These are phyloP conservation scores for Hericium rajendrae DNA, from an alignment of 768 basidiomycete genomes.

Conservation along the genomic window DNA sequence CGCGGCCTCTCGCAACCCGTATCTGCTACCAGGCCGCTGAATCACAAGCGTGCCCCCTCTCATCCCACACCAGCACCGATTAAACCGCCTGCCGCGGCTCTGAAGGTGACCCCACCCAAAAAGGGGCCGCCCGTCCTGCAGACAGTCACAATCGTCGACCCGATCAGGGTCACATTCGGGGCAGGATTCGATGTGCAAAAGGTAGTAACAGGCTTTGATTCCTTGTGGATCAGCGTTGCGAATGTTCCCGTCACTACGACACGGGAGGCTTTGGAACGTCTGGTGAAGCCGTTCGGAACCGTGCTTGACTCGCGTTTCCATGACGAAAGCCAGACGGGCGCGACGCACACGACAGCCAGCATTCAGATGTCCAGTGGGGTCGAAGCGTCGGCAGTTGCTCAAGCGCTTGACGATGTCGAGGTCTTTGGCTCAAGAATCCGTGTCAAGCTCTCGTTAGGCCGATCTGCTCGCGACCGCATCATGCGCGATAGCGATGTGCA, in stretches of 20 bases:
- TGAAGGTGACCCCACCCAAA: too few species aligned
- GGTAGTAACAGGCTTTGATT: slow-evolving; percentile 61
- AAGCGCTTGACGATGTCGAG: slow-evolving; percentile 36
- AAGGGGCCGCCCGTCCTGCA: too few species aligned
- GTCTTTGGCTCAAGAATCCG: slow-evolving; percentile 31
- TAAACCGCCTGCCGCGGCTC: too few species aligned
- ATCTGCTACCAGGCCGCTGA: too few species aligned
- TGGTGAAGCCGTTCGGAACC: slow-evolving; percentile 39
- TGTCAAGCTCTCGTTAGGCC: slow-evolving; percentile 36
- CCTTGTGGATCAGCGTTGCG: slow-evolving; percentile 45
- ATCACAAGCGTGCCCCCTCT: too few species aligned
- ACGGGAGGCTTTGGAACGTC: slow-evolving; percentile 22
- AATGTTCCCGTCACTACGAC: slow-evolving; percentile 35
- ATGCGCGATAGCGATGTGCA: slow-evolving; percentile 47
- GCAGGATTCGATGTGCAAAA: slow-evolving; percentile 52
- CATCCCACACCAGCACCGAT: too few species aligned
- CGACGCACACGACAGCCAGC: slow-evolving; percentile 22
- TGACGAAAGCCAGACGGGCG: background rate
- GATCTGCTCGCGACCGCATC: slow-evolving; percentile 26
- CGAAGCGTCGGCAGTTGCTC: slow-evolving; percentile 45
- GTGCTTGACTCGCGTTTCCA: slow-evolving; percentile 28
- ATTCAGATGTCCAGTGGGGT: slow-evolving; percentile 38
- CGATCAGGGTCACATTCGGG: slow-evolving; percentile 46
- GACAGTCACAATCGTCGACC: slow-evolving; percentile 35
- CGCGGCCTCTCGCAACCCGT: too few species aligned